phyloP scores from a whole-genome alignment of 352 stramenopile genomes.

The Phytophthora constricta region DNA sequence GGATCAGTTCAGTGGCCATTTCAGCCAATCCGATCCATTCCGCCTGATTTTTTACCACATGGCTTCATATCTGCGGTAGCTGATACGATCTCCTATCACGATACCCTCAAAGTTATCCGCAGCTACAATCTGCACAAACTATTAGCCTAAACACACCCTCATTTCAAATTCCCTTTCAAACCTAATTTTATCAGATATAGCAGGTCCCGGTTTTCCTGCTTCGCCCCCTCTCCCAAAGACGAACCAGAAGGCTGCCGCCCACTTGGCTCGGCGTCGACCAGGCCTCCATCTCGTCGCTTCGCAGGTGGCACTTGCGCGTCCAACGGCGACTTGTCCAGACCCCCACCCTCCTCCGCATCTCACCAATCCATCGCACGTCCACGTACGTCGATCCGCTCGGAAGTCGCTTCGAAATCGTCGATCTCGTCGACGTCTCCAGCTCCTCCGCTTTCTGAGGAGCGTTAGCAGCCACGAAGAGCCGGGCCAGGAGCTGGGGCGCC shows the following conservation, averaged over 20 bases:
- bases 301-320: neutral
- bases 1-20: conserved; percentile 5
- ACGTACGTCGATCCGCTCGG: neutral
- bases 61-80: conserved; percentile 1
- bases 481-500: neutral
- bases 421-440: conserved; percentile 8
- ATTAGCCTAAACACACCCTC: no score
- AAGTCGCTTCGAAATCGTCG: conserved; percentile 16
- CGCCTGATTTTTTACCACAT: conserved; percentile 41
- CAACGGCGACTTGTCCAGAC: neutral
- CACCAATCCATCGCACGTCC: neutral
- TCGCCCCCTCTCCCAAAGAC: conserved; percentile 40
- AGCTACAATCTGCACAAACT: no score
- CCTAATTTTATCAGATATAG: no score
- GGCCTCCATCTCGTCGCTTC: neutral
- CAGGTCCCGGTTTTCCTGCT: no score
- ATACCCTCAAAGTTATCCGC: no score
- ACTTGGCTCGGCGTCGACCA: neutral
- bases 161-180: no score
- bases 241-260: conserved; percentile 25
- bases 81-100: neutral
- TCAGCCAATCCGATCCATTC: conserved; percentile 17
- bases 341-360: neutral
- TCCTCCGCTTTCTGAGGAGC: neutral
- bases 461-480: conserved; percentile 10